Conservation (phyloP, 495 filamentous ascomycete species). For the Talaromyces trachyspermus region DNA sequence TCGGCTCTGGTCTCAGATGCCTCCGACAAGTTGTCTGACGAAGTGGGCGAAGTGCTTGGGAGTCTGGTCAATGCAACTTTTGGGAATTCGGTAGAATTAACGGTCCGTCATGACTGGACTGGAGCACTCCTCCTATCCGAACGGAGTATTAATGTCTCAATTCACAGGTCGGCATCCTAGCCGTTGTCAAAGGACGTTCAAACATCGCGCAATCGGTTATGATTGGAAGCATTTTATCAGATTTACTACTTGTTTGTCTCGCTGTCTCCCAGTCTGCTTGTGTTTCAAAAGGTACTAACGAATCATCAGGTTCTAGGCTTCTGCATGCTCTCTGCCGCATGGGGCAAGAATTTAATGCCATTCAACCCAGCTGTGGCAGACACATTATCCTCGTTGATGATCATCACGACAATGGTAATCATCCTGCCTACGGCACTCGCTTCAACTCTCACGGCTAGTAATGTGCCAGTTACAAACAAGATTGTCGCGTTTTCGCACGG, state of each 20-base stretch:
- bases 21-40: slow-evolving; percentile 12
- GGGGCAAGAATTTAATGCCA: slow-evolving; percentile 45
- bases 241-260: slow-evolving; percentile 33
- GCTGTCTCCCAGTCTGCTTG: too few relatives aligned
- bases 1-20: slow-evolving; percentile 14
- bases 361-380: slow-evolving; percentile 16
- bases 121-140: too few relatives aligned
- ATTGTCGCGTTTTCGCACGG: slow-evolving; percentile 22
- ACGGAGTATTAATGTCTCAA: neutral
- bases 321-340: slow-evolving; percentile 15
- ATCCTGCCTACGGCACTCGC: slow-evolving; percentile 21
- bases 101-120: slow-evolving; percentile 10
- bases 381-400: slow-evolving; percentile 21
- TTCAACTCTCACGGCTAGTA: slow-evolving; percentile 9
- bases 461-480: slow-evolving; percentile 33
- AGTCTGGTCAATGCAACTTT: slow-evolving; percentile 19
- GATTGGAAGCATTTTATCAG: slow-evolving; percentile 20
- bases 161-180: slow-evolving; percentile 14
- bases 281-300: too few relatives aligned
- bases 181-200: slow-evolving; percentile 14
- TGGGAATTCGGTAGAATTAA: slow-evolving; percentile 20
- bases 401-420: slow-evolving; percentile 15
- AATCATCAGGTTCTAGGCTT: slow-evolving; percentile 18
- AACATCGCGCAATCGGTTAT: slow-evolving; percentile 17
- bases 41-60: slow-evolving; percentile 16